These are phyloP conservation scores for Trichoderma sp. DNA, from an alignment of 2,329 filamentous ascomycete genomes.

Conservation along the genomic window DNA sequence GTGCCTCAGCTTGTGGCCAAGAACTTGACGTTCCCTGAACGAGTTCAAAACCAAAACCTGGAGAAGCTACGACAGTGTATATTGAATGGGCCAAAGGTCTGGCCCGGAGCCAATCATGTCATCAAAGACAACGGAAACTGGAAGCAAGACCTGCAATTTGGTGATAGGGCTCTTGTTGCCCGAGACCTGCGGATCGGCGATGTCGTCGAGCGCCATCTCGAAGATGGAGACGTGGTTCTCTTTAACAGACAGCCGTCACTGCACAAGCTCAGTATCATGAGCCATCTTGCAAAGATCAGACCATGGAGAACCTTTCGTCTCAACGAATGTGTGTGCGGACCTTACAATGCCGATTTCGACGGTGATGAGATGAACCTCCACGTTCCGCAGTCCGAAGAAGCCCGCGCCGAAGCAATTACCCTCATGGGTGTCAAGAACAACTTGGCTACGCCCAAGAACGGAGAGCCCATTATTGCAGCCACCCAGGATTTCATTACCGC, in stretches of 20 bases:
- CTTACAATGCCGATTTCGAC: conserved; percentile 99
- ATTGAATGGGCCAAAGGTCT: conserved; percentile 71
- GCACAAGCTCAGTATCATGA: conserved; percentile 98
- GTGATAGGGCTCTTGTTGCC: conserved; percentile 69
- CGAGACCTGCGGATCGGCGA: conserved; percentile 78
- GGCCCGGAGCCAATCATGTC: conserved; percentile 86
- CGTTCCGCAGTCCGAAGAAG: conserved; percentile 96
- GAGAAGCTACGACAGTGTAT: conserved; percentile 76
- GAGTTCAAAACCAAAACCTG: conserved; percentile 81
- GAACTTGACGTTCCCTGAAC: conserved; percentile 93
- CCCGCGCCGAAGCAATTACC: conserved; percentile 89
- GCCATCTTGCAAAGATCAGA: conserved; percentile 88
- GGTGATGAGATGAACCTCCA: conserved; percentile 99
- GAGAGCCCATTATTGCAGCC: conserved; percentile 96
- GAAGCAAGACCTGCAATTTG: conserved; percentile 75
- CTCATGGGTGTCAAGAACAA: conserved; percentile 99
- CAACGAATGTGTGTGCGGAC: conserved; percentile 97
- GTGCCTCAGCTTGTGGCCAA: conserved; percentile 90
- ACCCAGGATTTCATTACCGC: conserved; percentile 99
- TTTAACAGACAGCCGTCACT: conserved; percentile 98
- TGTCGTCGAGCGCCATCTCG: conserved; percentile 88
- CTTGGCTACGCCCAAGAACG: conserved; percentile 92
- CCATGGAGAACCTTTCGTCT: conserved; percentile 95
- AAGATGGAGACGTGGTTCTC: conserved; percentile 92
- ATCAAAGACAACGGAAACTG: conserved; percentile 66